phyloP scores from a whole-genome alignment of 352 stramenopile genomes.

The Phytophthora pini region DNA sequence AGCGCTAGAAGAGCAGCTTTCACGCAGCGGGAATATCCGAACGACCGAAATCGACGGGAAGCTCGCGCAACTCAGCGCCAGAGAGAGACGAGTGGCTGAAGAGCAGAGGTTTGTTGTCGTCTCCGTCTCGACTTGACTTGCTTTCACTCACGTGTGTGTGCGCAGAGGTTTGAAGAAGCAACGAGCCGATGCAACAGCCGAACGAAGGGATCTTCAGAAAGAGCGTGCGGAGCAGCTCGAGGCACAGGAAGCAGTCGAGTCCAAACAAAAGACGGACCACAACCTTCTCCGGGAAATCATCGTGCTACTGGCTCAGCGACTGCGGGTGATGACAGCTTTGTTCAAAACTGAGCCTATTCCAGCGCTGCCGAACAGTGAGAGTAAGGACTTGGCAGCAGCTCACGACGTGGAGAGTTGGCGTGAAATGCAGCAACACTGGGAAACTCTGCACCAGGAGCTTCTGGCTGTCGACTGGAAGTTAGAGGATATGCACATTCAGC shows the following conservation, averaged over 20 bases:
- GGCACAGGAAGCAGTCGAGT: constrained; percentile 9
- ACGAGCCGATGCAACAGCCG: constrained; percentile 36
- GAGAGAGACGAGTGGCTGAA: constrained; percentile 46
- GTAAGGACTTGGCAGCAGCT: constrained; percentile 4
- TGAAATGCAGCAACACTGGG: constrained; percentile 54
- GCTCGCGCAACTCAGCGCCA: constrained; percentile 31
- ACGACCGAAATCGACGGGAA: constrained; percentile 52
- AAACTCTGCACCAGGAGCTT: constrained; percentile 48
- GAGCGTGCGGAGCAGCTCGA: constrained; percentile 24
- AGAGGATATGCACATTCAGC: constrained; percentile 54
- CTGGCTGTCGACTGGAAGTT: constrained; percentile 74
- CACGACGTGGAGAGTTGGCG: constrained; percentile 47
- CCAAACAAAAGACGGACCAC: constrained; percentile 49
- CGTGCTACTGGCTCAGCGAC: constrained; percentile 43
- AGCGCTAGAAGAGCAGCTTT: constrained; percentile 52
- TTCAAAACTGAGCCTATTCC: constrained; percentile 42
- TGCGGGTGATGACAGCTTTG: constrained; percentile 56
- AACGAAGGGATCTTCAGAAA: constrained; percentile 43
- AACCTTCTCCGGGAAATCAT: constrained; percentile 56
- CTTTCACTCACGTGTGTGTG: constrained; percentile 3
- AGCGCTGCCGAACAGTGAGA: constrained; percentile 1
- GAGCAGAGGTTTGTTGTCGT: constrained; percentile 54
- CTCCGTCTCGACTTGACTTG: neutral
- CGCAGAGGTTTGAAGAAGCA: constrained; percentile 53
- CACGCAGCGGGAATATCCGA: constrained; percentile 26